Base-by-base conservation (phyloP, 768 basidiomycete species). In the Ephemerocybe angulata region DNA sequence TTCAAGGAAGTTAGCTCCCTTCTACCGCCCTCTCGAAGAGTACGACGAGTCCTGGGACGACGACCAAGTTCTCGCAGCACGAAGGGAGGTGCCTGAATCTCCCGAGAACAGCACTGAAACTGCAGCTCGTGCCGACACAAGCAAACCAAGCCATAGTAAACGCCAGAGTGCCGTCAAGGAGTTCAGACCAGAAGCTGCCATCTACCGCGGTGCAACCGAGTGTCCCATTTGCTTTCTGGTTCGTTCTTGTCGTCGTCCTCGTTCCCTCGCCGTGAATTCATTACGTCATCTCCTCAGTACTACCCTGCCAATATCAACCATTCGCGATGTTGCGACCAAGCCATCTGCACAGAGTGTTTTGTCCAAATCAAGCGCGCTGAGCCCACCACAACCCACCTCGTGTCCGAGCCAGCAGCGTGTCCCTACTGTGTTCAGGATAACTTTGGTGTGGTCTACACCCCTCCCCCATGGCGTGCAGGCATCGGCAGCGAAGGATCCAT, bases 171-270 rank as follows among this genome's bases (percentile, higher is more conserved):
- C 72, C 37, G 68, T 76, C 58, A 93, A 88, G 72, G 90, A 93
- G 49, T 72, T 75, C 5, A 85, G 81, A 59, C 81, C 86, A 53
- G 93, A 95, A 66, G 90, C 87, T 38, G 81, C 85, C 56, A 76
- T 95, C 30, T 98, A 96, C 72, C 75, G 83, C 57, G 85, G 85
- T 27, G 92, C 94, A 17, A 77, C 87, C 17, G 97, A 99, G 68
- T 99, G 97, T 76, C 97, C 97, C 22, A 97, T 99, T 58, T 99
- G 95, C 73, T 98, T 98, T 74, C 79, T 98, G 71, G 96, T 91
- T 63, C 67, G 87, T 83, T 60, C 58, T 50, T 61, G 30, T 25
- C 25, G 19, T 38, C n/a, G 30, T 29, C 19, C 27, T 41, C 19
- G 46, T 54, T 52, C 27, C 28, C 35, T 46, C 51, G 54, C 57